phyloP scores from a whole-genome alignment of 2,329 filamentous ascomycete species.

The Biscogniauxia marginata region DNA sequence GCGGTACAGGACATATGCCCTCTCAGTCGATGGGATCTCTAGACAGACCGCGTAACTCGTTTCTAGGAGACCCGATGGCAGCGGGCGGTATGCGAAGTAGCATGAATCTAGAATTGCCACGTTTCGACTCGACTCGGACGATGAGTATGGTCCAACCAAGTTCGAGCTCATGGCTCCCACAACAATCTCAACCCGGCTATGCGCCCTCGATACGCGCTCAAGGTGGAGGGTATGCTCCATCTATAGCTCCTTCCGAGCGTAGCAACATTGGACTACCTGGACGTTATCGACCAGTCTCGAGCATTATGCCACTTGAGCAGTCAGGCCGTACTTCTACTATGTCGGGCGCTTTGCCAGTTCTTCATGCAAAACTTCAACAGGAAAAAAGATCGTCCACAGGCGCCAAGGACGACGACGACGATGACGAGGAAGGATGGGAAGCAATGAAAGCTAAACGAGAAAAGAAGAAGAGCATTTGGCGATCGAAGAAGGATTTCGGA shows the following conservation, averaged over 20 bases:
- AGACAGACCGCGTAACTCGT: constrained; percentile 29
- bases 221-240: constrained; percentile 72
- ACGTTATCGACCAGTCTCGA: constrained; percentile 86
- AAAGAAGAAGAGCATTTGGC: constrained; percentile 66
- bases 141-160: constrained; percentile 83
- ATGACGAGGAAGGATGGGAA: constrained; percentile 68
- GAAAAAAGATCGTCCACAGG: constrained; percentile 41
- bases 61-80: constrained; percentile 20
- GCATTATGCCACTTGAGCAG: constrained; percentile 43
- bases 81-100: constrained; percentile 40
- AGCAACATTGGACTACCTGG: constrained; percentile 90
- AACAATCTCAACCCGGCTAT: constrained; percentile 42
- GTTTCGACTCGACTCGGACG: constrained; percentile 56
- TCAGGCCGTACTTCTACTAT: constrained; percentile 29
- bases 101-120: constrained; percentile 44
- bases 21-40: constrained; percentile 46
- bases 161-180: constrained; percentile 57
- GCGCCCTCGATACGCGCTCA: constrained; percentile 50
- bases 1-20: constrained; percentile 38
- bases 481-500: constrained; percentile 55
- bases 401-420: constrained; percentile 53
- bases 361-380: constrained; percentile 39
- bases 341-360: constrained; percentile 39
- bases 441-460: constrained; percentile 69
- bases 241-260: constrained; percentile 91